Base-by-base conservation (phyloP, 1,284 basidiomycete species). In the Exsudoporus floridanus region DNA sequence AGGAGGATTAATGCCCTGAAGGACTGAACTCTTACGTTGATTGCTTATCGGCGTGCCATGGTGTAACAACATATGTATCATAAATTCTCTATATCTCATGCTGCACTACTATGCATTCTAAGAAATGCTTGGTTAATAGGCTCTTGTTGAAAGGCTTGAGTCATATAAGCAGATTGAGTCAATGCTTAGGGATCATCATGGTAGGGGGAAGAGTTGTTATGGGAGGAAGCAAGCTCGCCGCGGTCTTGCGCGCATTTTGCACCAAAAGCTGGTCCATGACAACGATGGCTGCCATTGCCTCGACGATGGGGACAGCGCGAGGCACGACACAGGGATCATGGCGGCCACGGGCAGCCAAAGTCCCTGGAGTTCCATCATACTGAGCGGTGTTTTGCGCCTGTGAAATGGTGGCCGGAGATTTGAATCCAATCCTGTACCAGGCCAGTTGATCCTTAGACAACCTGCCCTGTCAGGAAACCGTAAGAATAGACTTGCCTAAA, bases 311-410 rank as follows among this genome's bases (percentile, higher is more conserved):
- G 10, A 99, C 94, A 8, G 97, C 97, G 38, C 92, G 86, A 30
- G 97, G 96, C 7, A 99, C 94, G 42, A 99, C 97, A 68, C 97
- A 99, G 12, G 97, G 96, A 71, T 98, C 95, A 73, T 98, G 95
- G 54, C 97, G 81, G 10, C 97, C 97, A 43, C 94, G 81, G 25
- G 96, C 91, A 31, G 92, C 93, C 41, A 99, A 81, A 30, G 83
- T 83, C 28, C 97, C 97, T 0, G 82, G 75, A 16, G 88, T 90
- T 34, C 97, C 97, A 64, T 95, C 87, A 74, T 99, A 99, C 71
- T 90, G 88, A 5, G 90, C 92, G 8, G 97, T 99, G 42, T 77
- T 66, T 74, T 99, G 97, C 42, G 87, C 80, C 73, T 94, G 94
- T 16, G 92, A 90, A 72, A 99, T 99, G 33, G 97, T 99, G 33